A percentile compares a stretch with the other conserved stretches of the same genome.
Evolutionary conservation across 768 basidiomycete genomes (phyloP).

Genomic region (Pisolithus tinctorius): DNA sequence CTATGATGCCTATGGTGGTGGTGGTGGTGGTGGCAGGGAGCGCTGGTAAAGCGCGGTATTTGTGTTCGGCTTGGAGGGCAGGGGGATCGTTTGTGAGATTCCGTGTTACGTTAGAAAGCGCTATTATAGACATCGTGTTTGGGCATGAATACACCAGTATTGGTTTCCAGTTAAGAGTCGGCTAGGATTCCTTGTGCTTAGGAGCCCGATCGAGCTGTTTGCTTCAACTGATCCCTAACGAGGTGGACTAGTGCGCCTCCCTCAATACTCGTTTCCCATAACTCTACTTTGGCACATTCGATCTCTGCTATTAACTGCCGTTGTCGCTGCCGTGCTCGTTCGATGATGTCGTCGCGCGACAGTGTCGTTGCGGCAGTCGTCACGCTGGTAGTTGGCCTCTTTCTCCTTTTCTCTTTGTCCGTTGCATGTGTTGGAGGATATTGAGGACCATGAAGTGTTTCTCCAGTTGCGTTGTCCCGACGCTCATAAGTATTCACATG

Average conservation of each 20-base stretch:
- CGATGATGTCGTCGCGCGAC: constrained; percentile 47
- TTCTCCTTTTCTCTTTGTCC: neutral
- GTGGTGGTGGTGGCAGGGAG: constrained; percentile 2
- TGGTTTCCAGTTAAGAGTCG: no score
- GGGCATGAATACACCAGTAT: no score
- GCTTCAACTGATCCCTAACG: constrained; percentile 22
- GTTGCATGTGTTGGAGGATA: constrained; percentile 28
- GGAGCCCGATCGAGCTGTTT: no score
- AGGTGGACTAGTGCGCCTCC: constrained; percentile 54
- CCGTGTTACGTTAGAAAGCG: no score
- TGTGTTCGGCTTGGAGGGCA: no score
- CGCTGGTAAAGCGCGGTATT: constrained; percentile 3
- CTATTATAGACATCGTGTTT: no score
- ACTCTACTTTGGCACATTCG: constrained; percentile 51
- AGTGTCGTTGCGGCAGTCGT: constrained; percentile 35
- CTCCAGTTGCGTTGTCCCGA: neutral
- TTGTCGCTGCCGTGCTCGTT: constrained; percentile 48
- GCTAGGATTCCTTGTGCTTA: no score
- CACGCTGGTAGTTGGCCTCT: constrained; percentile 34
- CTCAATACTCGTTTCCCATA: constrained; percentile 73
- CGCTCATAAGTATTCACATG: neutral
- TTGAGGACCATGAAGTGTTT: neutral
- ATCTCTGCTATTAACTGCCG: constrained; percentile 48
- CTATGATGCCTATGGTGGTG: constrained; percentile 25
- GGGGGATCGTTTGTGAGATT: no score